A percentile compares a stretch with the other conserved stretches of the same genome.
Evolutionary conservation across 192 early-diverging fungal species (phyloP).

Genomic region (Gaertneriomyces semiglobifer): DNA sequence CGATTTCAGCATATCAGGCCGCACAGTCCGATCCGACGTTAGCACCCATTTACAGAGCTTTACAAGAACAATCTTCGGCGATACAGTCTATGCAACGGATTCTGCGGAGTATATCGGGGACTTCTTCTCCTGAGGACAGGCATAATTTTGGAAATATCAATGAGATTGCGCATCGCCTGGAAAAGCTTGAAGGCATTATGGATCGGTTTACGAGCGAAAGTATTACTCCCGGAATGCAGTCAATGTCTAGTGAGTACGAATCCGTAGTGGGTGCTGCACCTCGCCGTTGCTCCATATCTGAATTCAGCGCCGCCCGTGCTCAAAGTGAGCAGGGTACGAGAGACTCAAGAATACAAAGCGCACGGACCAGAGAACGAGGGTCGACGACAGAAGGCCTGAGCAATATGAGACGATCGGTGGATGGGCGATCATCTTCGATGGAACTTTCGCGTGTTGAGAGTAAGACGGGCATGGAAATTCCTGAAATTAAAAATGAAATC

Average conservation of each 20-base stretch:
- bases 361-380: no score
- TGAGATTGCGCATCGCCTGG: neutral
- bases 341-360: no score
- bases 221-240: neutral
- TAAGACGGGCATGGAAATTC: no score
- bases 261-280: constrained; percentile 1
- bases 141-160: neutral
- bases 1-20: no score
- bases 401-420: no score
- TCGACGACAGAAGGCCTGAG: no score
- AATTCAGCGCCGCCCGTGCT: no score
- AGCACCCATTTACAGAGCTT: neutral
- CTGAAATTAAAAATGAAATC: no score
- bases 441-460: no score
- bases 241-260: neutral
- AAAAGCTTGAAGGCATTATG: neutral
- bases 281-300: neutral
- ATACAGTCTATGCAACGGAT: constrained; percentile 1
- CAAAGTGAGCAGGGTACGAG: no score
- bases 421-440: no score
- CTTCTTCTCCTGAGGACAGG: neutral
- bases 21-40: no score
- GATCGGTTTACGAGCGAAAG: constrained; percentile 1
- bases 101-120: neutral
- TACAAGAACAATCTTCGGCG: constrained; percentile 2